Percentiles rank a stretch among this genome's conserved stretches.
phyloP scores from a whole-genome alignment of 768 basidiomycete genomes.

The Lactarius akahatsu region DNA sequence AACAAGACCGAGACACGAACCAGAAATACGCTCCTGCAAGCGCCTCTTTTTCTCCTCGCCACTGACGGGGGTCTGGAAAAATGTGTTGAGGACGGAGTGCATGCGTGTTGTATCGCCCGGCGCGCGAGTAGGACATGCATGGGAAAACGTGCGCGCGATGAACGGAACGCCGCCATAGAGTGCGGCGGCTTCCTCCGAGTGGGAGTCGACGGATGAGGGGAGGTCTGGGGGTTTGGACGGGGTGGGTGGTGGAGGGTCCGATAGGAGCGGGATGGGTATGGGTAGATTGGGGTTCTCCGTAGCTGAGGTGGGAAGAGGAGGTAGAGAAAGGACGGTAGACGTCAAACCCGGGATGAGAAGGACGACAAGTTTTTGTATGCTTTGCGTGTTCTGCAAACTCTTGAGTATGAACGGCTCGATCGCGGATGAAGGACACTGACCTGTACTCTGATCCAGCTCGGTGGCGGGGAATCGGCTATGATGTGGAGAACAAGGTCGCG shows the following conservation, averaged over 20 bases:
- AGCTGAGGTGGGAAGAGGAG: conserved; percentile 68
- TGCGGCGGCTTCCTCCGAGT: conserved; percentile 28
- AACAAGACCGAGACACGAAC: conserved; percentile 33
- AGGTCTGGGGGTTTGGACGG: conserved; percentile 4
- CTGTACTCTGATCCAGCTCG: conserved; percentile 83
- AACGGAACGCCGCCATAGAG: conserved; percentile 50
- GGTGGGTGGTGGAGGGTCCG: conserved; percentile 32
- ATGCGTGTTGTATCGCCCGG: conserved; percentile 85
- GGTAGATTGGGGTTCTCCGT: conserved; percentile 58
- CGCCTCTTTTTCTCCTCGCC: conserved; percentile 77
- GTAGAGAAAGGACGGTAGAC: conserved; percentile 66
- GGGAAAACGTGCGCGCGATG: conserved; percentile 79
- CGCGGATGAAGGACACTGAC: conserved; percentile 38
- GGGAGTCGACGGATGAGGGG: conserved; percentile 29
- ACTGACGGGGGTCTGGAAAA: conserved; percentile 80
- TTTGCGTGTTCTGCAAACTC: conserved; percentile 58
- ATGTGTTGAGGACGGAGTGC: conserved; percentile 80
- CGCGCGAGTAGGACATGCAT: conserved; percentile 90
- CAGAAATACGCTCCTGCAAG: conserved; percentile 43
- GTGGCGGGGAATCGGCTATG: conserved; percentile 77
- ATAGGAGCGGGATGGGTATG: conserved; percentile 45
- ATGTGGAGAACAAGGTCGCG: conserved; percentile 84
- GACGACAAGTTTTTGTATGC: conserved; percentile 75
- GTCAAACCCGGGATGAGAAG: conserved; percentile 88
- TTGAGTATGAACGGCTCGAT: conserved; percentile 6